Evolutionary conservation across 1,284 basidiomycete genomes (phyloP).

Genomic region (Tilletiaria anomala): DNA sequence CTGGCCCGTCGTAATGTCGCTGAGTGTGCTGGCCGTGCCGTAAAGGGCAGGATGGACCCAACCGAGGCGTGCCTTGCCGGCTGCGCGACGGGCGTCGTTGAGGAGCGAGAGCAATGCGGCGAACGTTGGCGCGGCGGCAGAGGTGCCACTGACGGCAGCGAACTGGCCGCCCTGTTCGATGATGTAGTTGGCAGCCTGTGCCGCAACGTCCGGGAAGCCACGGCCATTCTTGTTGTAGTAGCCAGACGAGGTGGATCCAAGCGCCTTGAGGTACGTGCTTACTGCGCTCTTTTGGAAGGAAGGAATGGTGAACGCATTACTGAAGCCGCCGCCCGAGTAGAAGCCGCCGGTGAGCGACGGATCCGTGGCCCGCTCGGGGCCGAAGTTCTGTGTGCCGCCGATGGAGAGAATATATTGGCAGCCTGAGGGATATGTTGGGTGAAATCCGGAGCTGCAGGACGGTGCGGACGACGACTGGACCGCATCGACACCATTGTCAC

Average conservation of each 20-base stretch:
- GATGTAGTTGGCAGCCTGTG: constrained; percentile 46
- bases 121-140: constrained; percentile 3
- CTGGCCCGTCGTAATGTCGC: constrained; percentile 2
- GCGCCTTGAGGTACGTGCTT: constrained; percentile 42
- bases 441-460: neutral
- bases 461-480: neutral
- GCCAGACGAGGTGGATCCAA: neutral
- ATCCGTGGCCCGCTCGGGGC: neutral
- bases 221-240: neutral
- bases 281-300: constrained; percentile 50
- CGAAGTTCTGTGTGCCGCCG: neutral
- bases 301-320: constrained; percentile 46
- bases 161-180: constrained; percentile 22
- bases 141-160: constrained; percentile 1
- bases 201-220: constrained; percentile 45
- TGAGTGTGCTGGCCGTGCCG: constrained; percentile 2
- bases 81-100: constrained; percentile 9
- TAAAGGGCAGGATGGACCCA: constrained; percentile 4
- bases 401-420: neutral
- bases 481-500: neutral
- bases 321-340: constrained; percentile 40
- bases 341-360: neutral
- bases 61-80: constrained; percentile 5
- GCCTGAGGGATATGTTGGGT: neutral
- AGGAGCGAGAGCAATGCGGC: constrained; percentile 1